Percentiles rank a stretch among this genome's conserved stretches.
These are phyloP conservation scores for Lasiosphaeria ovina DNA, from an alignment of 495 filamentous ascomycete species.

Conservation along the genomic window DNA sequence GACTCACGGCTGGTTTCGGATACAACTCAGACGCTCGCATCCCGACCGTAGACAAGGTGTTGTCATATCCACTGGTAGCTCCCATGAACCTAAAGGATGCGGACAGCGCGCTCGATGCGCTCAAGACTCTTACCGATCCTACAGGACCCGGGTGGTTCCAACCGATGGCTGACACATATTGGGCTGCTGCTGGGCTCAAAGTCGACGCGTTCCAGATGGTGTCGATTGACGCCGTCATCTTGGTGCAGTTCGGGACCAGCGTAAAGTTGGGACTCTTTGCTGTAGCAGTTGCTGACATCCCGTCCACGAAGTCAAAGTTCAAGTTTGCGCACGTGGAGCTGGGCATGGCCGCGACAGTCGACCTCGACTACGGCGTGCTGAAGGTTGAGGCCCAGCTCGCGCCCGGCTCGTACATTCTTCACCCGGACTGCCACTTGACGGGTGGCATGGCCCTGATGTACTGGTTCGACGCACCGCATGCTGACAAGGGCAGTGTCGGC, in stretches of 20 bases:
- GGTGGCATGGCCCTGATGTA: slow-evolving; percentile 48
- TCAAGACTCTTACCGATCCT: neutral
- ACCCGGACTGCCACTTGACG: slow-evolving; percentile 43
- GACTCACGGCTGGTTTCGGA: slow-evolving; percentile 44
- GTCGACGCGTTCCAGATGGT: slow-evolving; percentile 45
- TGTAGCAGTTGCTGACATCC: slow-evolving; percentile 37
- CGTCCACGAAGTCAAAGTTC: slow-evolving; percentile 14
- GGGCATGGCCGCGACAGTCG: slow-evolving; percentile 34
- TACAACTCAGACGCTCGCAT: slow-evolving; percentile 39
- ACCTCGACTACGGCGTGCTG: slow-evolving; percentile 38
- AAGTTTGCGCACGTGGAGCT: slow-evolving; percentile 44
- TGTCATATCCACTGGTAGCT: slow-evolving; percentile 41
- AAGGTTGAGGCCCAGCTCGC: slow-evolving; percentile 43
- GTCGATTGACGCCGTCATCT: slow-evolving; percentile 35
- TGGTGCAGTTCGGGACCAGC: slow-evolving; percentile 27
- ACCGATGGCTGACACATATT: slow-evolving; percentile 28
- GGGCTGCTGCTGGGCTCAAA: slow-evolving; percentile 43
- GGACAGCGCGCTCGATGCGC: neutral
- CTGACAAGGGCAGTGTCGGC: slow-evolving; percentile 22
- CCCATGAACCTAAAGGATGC: slow-evolving; percentile 3
- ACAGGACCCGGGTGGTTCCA: slow-evolving; percentile 18
- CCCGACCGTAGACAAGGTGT: slow-evolving; percentile 34
- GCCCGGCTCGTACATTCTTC: slow-evolving; percentile 43
- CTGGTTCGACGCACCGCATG: slow-evolving; percentile 40
- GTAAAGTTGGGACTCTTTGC: slow-evolving; percentile 43